These are phyloP conservation scores for Nicotiana otophora DNA, from an alignment of 257 asterid species.

Conservation along the genomic window DNA sequence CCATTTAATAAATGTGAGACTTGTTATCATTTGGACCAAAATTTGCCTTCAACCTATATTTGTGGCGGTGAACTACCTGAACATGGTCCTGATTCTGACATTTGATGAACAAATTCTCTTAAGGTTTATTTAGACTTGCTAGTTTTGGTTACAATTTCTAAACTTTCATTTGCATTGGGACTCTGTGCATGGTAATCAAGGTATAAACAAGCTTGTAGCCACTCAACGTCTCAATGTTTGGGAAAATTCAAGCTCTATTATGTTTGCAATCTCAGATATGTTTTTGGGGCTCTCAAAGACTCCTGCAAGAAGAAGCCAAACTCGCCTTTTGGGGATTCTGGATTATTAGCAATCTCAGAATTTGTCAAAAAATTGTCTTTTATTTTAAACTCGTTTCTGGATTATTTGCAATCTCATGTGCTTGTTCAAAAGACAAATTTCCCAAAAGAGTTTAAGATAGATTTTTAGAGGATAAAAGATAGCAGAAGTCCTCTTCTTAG, in stretches of 20 bases:
- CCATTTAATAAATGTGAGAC: not conserved
- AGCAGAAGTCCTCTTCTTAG: not conserved
- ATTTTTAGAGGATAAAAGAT: not conserved
- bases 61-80: not conserved
- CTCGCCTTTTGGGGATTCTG: not conserved
- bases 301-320: not conserved
- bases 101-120: not conserved
- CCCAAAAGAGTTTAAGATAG: not conserved
- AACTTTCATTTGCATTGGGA: not conserved
- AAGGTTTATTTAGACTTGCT: not conserved
- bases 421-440: not conserved
- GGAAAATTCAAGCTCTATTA: not conserved
- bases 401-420: not conserved
- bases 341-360: not conserved
- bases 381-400: not conserved
- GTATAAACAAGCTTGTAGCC: not conserved
- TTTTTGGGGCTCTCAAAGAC: not conserved
- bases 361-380: not conserved
- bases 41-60: not conserved
- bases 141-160: not conserved
- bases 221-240: not conserved
- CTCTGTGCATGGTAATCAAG: not conserved
- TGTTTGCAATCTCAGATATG: not conserved
- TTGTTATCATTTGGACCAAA: not conserved
- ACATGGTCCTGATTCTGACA: not conserved